Evolutionary conservation across 1,139 yeast species (phyloP).

Genomic region (Yamadazyma diospyri): DNA sequence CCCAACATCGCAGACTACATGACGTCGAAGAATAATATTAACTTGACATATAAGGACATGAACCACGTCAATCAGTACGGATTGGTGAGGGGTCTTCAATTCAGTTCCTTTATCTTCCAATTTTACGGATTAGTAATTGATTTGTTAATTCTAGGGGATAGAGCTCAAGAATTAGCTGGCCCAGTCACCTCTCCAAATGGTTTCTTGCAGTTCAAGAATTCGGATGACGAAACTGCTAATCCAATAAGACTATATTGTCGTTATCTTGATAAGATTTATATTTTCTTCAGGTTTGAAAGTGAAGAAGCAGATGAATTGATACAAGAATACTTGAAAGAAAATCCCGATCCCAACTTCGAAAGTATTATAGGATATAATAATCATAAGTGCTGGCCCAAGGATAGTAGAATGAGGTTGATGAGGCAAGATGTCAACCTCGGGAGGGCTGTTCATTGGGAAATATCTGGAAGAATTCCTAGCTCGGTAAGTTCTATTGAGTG

Average conservation of each 20-base stretch:
- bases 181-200: conserved; percentile 67
- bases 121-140: conserved; percentile 87
- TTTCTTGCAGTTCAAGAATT: conserved; percentile 66
- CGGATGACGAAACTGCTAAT: conserved; percentile 52
- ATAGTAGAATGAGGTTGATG: conserved; percentile 85
- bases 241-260: conserved; percentile 84
- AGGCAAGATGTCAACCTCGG: conserved; percentile 91
- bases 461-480: conserved; percentile 72
- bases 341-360: conserved; percentile 90
- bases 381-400: conserved; percentile 94
- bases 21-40: conserved; percentile 85
- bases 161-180: conserved; percentile 89
- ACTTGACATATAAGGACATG: conserved; percentile 89
- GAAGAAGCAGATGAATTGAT: conserved; percentile 74
- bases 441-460: conserved; percentile 89
- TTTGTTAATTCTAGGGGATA: conserved; percentile 77
- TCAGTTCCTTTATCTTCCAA: conserved; percentile 85
- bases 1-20: conserved; percentile 93
- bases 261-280: conserved; percentile 76
- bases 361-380: conserved; percentile 85
- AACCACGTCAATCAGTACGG: conserved; percentile 89
- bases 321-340: conserved; percentile 72
- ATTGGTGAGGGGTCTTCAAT: conserved; percentile 81
- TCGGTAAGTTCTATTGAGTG: conserved; percentile 73
- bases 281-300: conserved; percentile 70